These are phyloP conservation scores for Sphenostylis stenocarpa DNA, from an alignment of 306 rosid genomes.

Conservation along the genomic window DNA sequence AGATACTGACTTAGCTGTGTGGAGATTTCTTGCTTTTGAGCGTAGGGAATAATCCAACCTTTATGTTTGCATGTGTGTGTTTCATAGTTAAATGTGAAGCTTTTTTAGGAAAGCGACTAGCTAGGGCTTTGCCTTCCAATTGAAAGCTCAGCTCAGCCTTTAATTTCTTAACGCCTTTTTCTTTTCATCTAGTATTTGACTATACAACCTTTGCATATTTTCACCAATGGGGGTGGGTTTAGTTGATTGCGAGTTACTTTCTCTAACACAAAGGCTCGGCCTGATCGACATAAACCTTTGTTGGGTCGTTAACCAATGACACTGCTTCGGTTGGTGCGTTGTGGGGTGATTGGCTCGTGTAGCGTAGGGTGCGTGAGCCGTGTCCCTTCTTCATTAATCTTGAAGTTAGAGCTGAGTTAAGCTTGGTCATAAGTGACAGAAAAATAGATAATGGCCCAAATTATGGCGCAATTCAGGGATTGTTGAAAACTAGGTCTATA, in stretches of 20 bases:
- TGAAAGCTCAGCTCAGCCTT: constrained; percentile 31
- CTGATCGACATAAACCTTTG: constrained; percentile 6
- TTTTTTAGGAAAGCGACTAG: constrained; percentile 55
- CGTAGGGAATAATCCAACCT: constrained; percentile 50
- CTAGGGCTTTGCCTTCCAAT: constrained; percentile 49
- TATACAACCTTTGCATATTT: constrained; percentile 26
- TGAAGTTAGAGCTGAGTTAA: constrained; percentile 41
- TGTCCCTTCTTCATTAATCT: constrained; percentile 32
- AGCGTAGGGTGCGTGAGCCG: constrained; percentile 30
- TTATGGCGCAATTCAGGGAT: constrained; percentile 82
- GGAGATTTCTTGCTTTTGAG: constrained; percentile 65
- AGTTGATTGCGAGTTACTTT: constrained; percentile 13
- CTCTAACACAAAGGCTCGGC: constrained; percentile 10
- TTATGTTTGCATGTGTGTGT: constrained; percentile 30
- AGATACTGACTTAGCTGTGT: constrained; percentile 63
- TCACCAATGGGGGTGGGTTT: constrained; percentile 31
- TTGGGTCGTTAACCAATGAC: constrained; percentile 27
- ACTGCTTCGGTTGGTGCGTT: constrained; percentile 20
- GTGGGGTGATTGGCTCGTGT: constrained; percentile 27
- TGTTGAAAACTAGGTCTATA: constrained; percentile 59
- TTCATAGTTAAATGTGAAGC: constrained; percentile 19
- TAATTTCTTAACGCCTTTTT: not conserved
- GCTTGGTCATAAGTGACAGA: constrained; percentile 40
- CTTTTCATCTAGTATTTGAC: constrained; percentile 30
- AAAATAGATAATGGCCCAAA: constrained; percentile 55